Conservation (phyloP, 768 basidiomycete species). For the Amanita molliuscula region DNA sequence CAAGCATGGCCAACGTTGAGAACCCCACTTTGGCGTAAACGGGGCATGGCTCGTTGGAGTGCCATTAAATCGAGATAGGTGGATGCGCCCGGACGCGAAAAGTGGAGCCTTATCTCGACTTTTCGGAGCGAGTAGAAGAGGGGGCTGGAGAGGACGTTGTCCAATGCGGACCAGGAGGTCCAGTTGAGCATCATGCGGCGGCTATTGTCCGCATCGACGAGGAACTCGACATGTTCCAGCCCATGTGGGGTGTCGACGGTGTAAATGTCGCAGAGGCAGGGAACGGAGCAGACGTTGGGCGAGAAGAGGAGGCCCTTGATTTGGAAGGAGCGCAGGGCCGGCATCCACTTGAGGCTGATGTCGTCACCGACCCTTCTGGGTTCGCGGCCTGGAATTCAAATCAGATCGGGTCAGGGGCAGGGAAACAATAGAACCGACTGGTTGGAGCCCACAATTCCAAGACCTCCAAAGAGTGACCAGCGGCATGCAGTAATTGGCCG, state of each 20-base stretch:
- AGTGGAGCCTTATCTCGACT: slow-evolving; percentile 6
- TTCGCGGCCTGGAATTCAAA: neutral
- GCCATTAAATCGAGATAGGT: neutral
- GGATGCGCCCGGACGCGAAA: neutral
- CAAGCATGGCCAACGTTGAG: neutral
- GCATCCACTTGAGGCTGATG: slow-evolving; percentile 1
- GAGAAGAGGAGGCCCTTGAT: slow-evolving; percentile 2
- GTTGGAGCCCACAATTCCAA: slow-evolving; percentile 11
- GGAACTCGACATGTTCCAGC: slow-evolving; percentile 9
- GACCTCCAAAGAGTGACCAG: slow-evolving; percentile 8
- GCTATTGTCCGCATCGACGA: slow-evolving; percentile 9
- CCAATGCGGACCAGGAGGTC: slow-evolving; percentile 8
- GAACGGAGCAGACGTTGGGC: slow-evolving; percentile 4
- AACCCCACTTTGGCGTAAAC: neutral
- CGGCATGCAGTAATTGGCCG: slow-evolving; percentile 1
- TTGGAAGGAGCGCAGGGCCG: slow-evolving; percentile 1
- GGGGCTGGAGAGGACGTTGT: slow-evolving; percentile 6
- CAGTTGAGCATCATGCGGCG: slow-evolving; percentile 3
- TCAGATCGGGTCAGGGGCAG: slow-evolving; percentile 5
- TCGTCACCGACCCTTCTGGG: slow-evolving; percentile 2
- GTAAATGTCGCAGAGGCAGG: slow-evolving; percentile 8
- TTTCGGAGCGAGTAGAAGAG: neutral
- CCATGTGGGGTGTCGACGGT: neutral
- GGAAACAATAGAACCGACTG: neutral
- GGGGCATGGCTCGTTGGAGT: neutral